These are phyloP conservation scores for Ramalina peruviana DNA, from an alignment of 495 filamentous ascomycete genomes.

Conservation along the genomic window DNA sequence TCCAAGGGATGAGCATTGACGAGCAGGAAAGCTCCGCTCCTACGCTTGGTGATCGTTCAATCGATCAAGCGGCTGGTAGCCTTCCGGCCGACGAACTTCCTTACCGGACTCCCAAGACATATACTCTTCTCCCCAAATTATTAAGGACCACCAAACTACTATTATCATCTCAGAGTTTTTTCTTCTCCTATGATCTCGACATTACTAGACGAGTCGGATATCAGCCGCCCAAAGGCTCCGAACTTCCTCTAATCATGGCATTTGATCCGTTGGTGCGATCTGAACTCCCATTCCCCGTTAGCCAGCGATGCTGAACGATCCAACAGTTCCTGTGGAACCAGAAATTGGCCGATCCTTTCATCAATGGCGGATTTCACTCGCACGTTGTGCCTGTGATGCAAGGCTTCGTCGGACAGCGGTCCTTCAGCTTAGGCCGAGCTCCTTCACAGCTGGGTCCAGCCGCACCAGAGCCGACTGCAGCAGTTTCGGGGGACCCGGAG, in stretches of 20 bases:
- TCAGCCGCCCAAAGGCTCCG: constrained; percentile 25
- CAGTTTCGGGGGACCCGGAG: too few species aligned
- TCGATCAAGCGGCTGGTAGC: background rate
- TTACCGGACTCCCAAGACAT: constrained; percentile 3
- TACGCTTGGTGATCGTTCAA: background rate
- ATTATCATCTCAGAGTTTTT: constrained; percentile 74
- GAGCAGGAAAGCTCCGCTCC: background rate
- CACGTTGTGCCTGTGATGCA: constrained; percentile 79
- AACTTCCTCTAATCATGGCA: constrained; percentile 48
- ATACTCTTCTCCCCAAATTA: constrained; percentile 64
- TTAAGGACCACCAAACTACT: constrained; percentile 68
- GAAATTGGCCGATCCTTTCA: constrained; percentile 59
- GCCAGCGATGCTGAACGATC: background rate
- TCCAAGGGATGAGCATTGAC: constrained; percentile 39
- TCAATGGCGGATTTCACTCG: constrained; percentile 46
- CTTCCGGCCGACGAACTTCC: background rate
- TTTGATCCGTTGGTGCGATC: constrained; percentile 57
- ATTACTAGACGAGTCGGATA: constrained; percentile 53
- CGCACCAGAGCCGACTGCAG: background rate
- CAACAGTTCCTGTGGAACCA: constrained; percentile 80
- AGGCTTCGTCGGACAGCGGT: constrained; percentile 82
- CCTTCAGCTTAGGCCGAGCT: constrained; percentile 50
- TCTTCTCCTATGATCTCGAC: constrained; percentile 85
- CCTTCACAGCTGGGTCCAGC: constrained; percentile 13
- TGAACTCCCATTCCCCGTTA: background rate